Base-by-base conservation (phyloP, 495 filamentous ascomycete genomes). In the Trypethelium eluteriae region DNA sequence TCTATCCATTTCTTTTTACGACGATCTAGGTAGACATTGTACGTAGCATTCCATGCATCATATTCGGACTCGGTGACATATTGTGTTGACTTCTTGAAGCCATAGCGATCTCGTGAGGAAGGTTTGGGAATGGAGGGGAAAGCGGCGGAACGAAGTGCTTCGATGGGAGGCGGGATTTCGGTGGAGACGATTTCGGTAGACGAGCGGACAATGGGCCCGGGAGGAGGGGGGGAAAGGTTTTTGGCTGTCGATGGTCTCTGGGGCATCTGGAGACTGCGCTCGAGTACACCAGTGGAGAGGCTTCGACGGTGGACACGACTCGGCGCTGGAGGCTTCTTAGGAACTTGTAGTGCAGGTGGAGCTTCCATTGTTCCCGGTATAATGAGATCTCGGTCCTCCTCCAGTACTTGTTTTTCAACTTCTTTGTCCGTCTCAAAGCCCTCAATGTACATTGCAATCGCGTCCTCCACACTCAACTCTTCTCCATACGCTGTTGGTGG, bases 401-500 rank as follows among this genome's bases (percentile, higher is more conserved):
- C 62, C 2, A 62, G 11, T 46, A 25, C 16, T 46, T 44, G 41
- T 14, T 66, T 65, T 10, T 62, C 62, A 14, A 47, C 44, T 38
- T 72, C 56, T 63, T 66, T 35, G 63, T 65, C 47, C 65, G 39
- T 71, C 46, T 75, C 81, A 77, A 94, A 93, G 0, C 92, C 91
- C 69, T 88, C 85, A 64, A 89, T 88, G 74, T 96, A 96, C 89
- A 96, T 92, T 16, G 88, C 90, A 77, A 96, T 94, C 7, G 91
- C 88, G 79, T 96, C 93, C 70, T 98, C 93, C 2, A 96, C 84
- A 68, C 88, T 96, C 81, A 92, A 85, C 88, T 65, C 81, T 80
- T 41, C 78, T n/a, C 75, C 78, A 47, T 47, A 44, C 44, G 57
- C 63, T 9, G 66, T 69, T n/a, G 68, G 64, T 16, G 67, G 69